Evolutionary conservation across 352 stramenopile species (phyloP).

Genomic region (Phytophthora macrochlamydospora): DNA sequence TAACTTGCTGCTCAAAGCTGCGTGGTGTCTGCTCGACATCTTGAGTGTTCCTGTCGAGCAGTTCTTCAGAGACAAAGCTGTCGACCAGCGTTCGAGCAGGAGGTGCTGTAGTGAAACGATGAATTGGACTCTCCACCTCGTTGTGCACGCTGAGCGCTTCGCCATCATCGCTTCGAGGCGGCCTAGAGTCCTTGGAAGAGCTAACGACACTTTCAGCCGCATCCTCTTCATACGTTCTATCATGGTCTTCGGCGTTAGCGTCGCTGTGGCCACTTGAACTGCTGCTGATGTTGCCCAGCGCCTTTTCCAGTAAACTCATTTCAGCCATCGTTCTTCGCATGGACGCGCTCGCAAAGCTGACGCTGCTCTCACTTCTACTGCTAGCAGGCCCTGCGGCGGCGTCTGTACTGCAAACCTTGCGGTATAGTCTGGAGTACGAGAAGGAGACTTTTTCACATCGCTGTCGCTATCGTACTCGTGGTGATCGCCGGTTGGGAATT

Average conservation of each 20-base stretch:
- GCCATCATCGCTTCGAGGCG: neutral
- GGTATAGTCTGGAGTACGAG: slow-evolving; percentile 12
- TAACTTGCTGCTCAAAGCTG: no score
- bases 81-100: neutral
- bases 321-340: slow-evolving; percentile 67
- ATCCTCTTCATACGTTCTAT: neutral
- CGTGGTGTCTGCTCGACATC: no score
- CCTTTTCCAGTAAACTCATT: slow-evolving; percentile 66
- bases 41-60: no score
- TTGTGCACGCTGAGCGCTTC: neutral
- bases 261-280: slow-evolving; percentile 29
- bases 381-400: slow-evolving; percentile 17
- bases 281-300: slow-evolving; percentile 68
- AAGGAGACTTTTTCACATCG: slow-evolving; percentile 8
- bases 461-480: neutral
- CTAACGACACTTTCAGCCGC: slow-evolving; percentile 8
- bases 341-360: slow-evolving; percentile 47
- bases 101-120: neutral
- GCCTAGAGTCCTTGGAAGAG: slow-evolving; percentile 1
- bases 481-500: slow-evolving; percentile 10
- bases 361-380: slow-evolving; percentile 44
- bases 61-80: neutral
- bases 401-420: slow-evolving; percentile 6
- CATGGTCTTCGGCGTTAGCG: slow-evolving; percentile 3
- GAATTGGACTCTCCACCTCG: slow-evolving; percentile 7